Percentiles rank a stretch among this genome's conserved stretches.
These are phyloP conservation scores for Auricularia heimuer DNA, from an alignment of 768 basidiomycete genomes.

Conservation along the genomic window DNA sequence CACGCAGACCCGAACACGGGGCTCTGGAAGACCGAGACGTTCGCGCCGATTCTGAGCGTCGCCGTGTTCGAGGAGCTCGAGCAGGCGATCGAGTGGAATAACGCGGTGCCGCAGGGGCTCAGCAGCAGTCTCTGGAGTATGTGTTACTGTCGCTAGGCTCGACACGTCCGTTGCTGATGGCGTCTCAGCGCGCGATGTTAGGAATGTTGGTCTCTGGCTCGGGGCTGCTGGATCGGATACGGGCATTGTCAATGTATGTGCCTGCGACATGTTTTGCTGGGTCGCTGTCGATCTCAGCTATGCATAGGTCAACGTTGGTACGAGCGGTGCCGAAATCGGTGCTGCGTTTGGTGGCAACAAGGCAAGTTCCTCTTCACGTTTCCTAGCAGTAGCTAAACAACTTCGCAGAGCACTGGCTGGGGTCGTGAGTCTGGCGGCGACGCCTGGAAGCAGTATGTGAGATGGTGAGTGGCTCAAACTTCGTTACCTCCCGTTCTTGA, in stretches of 20 bases:
- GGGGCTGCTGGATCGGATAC: slow-evolving; percentile 82
- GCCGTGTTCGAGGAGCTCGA: slow-evolving; percentile 80
- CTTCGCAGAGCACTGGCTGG: slow-evolving; percentile 71
- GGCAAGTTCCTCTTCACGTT: slow-evolving; percentile 28
- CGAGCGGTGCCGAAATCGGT: slow-evolving; percentile 64
- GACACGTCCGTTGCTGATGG: background rate
- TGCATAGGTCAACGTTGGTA: slow-evolving; percentile 54
- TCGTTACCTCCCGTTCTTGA: background rate
- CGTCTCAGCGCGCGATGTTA: slow-evolving; percentile 47
- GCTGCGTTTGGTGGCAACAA: slow-evolving; percentile 95
- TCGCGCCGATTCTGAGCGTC: slow-evolving; percentile 84
- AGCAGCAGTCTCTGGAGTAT: slow-evolving; percentile 79
- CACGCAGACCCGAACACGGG: slow-evolving; percentile 39
- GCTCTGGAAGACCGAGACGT: slow-evolving; percentile 67
- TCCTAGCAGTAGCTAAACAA: background rate
- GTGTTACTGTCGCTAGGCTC: background rate
- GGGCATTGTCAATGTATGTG: slow-evolving; percentile 82
- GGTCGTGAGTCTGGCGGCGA: slow-evolving; percentile 96
- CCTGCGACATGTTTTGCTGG: background rate
- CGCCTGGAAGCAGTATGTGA: slow-evolving; percentile 96
- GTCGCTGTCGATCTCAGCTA: slow-evolving; percentile 4
- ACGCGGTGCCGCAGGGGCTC: slow-evolving; percentile 82
- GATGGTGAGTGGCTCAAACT: slow-evolving; percentile 32
- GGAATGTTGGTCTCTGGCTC: slow-evolving; percentile 84
- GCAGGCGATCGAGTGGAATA: slow-evolving; percentile 84